Base-by-base conservation (phyloP, 192 early-diverging fungal species). In the Entomortierella chlamydospora region DNA sequence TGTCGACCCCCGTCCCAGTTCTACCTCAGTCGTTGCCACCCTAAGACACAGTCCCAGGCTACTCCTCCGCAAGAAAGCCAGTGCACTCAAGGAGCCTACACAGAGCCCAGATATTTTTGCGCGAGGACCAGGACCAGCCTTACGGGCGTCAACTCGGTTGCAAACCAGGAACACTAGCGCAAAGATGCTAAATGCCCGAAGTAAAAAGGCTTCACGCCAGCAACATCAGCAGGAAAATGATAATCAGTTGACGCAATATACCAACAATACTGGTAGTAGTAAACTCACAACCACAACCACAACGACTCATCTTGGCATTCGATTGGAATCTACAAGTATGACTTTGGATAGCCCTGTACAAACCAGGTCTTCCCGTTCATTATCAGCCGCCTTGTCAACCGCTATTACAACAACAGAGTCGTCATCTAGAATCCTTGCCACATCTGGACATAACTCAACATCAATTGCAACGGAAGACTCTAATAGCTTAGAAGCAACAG, bases 51-150 rank as follows among this genome's bases (percentile, higher is more conserved):
- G 76, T 61, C 76, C 76, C 18, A 56, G 76, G 26, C 31, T 79
- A 31, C 76, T 79, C 8, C 76, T 79, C 62, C 76, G 76, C 68
- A 79, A 79, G 52, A 65, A 69, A 41, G 76, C 76, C 29, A 77
- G 73, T 55, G 76, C 76, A 17, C 76, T 79, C 55, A 79, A 79
- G 76, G 76, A 79, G 26, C 76, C 76, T 13, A 56, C 61, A 6
- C 76, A 79, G 52, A 79, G 76, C 65, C 76, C 76, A 42, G 76
- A 79, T 49, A 79, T 79, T 51, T 79, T 79, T 70, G 76, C 76
- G 23, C 54, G 76, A 70, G 76, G 76, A 47, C 66, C 74, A 53
- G 74, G 74, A 47, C 76, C 76, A 29, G 53, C 76, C n/a, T 28
- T 79, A 39, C 34, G 76, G 20, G 68, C 76, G 0, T 79, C 76